Base-by-base conservation (phyloP, 2,329 filamentous ascomycete species). In the Colletotrichum musae region DNA sequence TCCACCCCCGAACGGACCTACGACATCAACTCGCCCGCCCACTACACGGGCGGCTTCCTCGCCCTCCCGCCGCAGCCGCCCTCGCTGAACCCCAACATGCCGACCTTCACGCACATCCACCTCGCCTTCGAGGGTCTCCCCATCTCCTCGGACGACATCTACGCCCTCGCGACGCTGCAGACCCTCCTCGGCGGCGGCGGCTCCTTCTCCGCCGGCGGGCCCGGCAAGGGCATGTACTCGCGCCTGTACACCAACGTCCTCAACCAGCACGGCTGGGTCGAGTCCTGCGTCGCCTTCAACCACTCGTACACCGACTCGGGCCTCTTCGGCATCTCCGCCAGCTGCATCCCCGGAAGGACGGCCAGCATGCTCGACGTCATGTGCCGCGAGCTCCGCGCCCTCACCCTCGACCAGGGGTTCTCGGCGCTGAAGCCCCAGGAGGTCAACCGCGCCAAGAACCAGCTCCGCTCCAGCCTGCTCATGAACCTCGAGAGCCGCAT, bases 211-310 rank as follows among this genome's bases (percentile, higher is more conserved):
- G 96, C 96, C 62, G 96, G 96, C 75, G 96, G 96, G 0, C 96
- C 96, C 5, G 96, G 96, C 61, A 99, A 99, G 85, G 96, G 96
- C 80, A 99, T 99, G 96, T 98, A 98, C 86, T 97, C 94, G 45
- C 92, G 96, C 13, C 89, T 99, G 9, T 99, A 98, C 86, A 98
- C 95, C 72, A 97, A 98, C 79, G 95, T 98, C 0, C 89, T 99
- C 59, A 99, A 99, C 85, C 95, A 98, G 82, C 92, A 97, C 83
- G 94, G 93, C 74, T 99, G 95, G 95, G 94, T 99, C 28, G 96
- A 99, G 83, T 95, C 91, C 70, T 98, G 96, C 83, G 88, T 97
- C 59, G 93, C 95, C 36, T 98, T 98, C 86, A 98, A 98, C 86
- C 95, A 98, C 86, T 94, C 93, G 54, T 99, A 99, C 87, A 96